Base-by-base conservation (phyloP, 768 basidiomycete species). In the Gloeostereum incarnatum region DNA sequence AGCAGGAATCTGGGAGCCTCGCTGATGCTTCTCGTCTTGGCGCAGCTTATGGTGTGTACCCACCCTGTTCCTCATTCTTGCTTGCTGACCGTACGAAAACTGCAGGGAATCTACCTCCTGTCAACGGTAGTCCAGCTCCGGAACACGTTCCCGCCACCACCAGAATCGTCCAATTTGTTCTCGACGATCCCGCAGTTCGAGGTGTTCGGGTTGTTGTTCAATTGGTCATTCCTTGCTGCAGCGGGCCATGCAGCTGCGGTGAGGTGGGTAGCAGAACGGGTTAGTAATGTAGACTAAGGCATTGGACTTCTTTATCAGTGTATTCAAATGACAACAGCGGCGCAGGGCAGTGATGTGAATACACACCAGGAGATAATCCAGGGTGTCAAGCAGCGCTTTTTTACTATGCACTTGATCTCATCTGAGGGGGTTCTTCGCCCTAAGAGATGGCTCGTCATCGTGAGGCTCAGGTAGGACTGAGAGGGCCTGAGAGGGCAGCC, bases 71-170 rank as follows among this genome's bases (percentile, higher is more conserved):
- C 32, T 18, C 10, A 18, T 13, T 20, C 27, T 39, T 20, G 36
- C 13, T 18, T 39, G 39, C 26, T n/a, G n/a, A n/a, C n/a, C n/a
- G n/a, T n/a, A n/a, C n/a, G n/a, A n/a, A 17, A 24, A 24, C 37
- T n/a, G 19, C 46, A 90, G 87, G 83, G 81, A 8, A 81, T 85
- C 30, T 91, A 91, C 53, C 71, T 90, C 24, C 72, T 91, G 20
- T 80, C 85, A 3, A 90, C 86, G 0, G 61, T 90, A 34, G 78
- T 90, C 9, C 88, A 91, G 54, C 66, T 91, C 32, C 80, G 87
- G 27, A 77, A 79, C 19, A 79, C 81, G 8, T 88, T 91, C 55
- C 88, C 88, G 2, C 77, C 78, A 0, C 73, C 77, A 1, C 39
- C 42, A 8, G 43, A 42, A 13, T 47, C 49, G 11, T 41, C 57